Conservation (phyloP, 768 basidiomycete genomes). For the Rhodotorula babjevae region DNA sequence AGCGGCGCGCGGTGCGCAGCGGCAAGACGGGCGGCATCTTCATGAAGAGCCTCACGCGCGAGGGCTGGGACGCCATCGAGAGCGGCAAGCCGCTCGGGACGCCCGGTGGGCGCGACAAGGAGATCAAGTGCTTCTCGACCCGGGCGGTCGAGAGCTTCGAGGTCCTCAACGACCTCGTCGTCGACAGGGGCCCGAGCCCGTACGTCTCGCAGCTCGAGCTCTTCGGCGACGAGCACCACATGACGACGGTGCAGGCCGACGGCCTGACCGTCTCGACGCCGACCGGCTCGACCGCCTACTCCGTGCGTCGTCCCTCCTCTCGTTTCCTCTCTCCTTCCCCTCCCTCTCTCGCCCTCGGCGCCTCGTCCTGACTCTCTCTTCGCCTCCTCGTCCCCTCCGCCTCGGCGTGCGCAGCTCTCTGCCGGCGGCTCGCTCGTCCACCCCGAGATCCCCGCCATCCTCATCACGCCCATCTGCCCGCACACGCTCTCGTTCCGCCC, state of each 20-base stretch:
- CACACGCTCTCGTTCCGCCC: conserved; percentile 98
- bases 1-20: conserved; percentile 75
- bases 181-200: conserved; percentile 95
- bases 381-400: not conserved
- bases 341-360: not conserved
- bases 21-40: conserved; percentile 92
- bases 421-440: conserved; percentile 97
- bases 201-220: conserved; percentile 93
- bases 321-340: not conserved
- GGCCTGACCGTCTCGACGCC: conserved; percentile 91
- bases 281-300: conserved; percentile 97
- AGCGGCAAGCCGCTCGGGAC: conserved; percentile 49
- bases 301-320: conserved; percentile 55
- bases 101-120: conserved; percentile 59
- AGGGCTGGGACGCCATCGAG: conserved; percentile 95
- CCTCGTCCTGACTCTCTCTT: not conserved
- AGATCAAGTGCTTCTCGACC: conserved; percentile 97
- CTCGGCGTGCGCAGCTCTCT: conserved; percentile 58
- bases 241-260: conserved; percentile 98
- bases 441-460: conserved; percentile 91
- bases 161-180: conserved; percentile 92
- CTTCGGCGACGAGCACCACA: conserved; percentile 97
- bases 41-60: conserved; percentile 84
- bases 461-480: conserved; percentile 96
- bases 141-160: conserved; percentile 93